Evolutionary conservation across 371 early-diverging fungal genomes (phyloP).

Genomic region (Syncephalastrum racemosum): DNA sequence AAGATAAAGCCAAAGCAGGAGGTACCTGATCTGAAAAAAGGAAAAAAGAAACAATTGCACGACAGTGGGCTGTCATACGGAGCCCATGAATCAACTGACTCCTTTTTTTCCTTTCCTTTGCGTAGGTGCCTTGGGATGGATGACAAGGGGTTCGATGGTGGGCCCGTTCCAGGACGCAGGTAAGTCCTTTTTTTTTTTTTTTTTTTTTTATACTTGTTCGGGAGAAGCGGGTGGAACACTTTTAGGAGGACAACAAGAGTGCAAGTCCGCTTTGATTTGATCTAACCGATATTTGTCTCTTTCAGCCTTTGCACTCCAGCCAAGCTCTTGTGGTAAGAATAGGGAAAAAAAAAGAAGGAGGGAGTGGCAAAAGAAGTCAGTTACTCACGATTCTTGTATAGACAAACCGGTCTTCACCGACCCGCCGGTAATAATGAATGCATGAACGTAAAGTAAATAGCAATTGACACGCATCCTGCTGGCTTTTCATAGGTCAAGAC

Average conservation of each 20-base stretch:
- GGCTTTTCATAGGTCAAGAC: constrained; percentile 38
- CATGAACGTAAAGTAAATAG: background rate
- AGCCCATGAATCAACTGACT: background rate
- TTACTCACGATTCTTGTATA: constrained; percentile 12
- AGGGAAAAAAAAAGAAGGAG: background rate
- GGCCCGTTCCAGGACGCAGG: constrained; percentile 87
- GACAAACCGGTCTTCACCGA: constrained; percentile 74
- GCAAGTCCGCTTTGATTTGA: background rate
- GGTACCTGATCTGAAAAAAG: constrained; percentile 27
- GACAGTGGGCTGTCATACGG: background rate
- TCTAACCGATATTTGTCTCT: background rate
- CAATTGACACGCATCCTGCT: background rate
- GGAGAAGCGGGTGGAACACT: background rate
- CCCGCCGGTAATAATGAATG: constrained; percentile 53
- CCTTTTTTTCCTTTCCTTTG: background rate
- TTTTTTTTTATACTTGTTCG: background rate
- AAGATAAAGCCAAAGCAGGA: constrained; percentile 83
- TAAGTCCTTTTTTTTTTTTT: constrained; percentile 11
- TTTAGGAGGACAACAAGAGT: background rate
- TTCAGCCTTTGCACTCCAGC: constrained; percentile 75
- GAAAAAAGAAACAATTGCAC: too few relatives aligned
- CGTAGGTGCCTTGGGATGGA: constrained; percentile 74
- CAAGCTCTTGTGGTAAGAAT: constrained; percentile 61
- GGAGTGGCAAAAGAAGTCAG: background rate
- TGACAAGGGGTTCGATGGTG: constrained; percentile 88